Evolutionary conservation across 345 rosid species (phyloP).

Genomic region (Barbarea vulgaris): DNA sequence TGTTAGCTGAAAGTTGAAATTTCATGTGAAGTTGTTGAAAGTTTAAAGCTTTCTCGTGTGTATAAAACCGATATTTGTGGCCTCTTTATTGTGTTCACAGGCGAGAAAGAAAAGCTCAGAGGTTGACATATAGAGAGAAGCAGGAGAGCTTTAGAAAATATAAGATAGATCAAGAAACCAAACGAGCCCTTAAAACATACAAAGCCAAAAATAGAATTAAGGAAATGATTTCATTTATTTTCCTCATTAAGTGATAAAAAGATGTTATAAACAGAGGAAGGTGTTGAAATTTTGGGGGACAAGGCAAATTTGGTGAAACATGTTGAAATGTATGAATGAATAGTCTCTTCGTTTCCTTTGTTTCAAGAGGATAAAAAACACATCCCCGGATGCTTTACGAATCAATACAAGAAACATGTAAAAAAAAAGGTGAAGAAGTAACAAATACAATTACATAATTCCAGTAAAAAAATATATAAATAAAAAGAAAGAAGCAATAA

Average conservation of each 20-base stretch:
- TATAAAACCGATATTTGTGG: constrained; percentile 39
- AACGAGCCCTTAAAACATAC: constrained; percentile 10
- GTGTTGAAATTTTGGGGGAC: not conserved
- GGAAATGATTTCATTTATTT: not conserved
- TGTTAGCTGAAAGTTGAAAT: constrained; percentile 28
- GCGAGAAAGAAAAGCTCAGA: constrained; percentile 8
- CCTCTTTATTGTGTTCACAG: constrained; percentile 54
- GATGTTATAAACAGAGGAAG: not conserved
- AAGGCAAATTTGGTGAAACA: not conserved
- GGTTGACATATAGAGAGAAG: constrained; percentile 10
- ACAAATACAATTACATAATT: constrained; percentile 41
- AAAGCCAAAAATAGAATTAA: not conserved
- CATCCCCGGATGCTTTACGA: constrained; percentile 28
- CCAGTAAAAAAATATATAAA: constrained; percentile 4
- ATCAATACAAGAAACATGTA: constrained; percentile 43
- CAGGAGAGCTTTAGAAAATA: constrained; percentile 9
- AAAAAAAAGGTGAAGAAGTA: constrained; percentile 30
- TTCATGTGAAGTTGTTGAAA: constrained; percentile 43
- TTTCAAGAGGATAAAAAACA: constrained; percentile 34
- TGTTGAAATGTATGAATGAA: constrained; percentile 18
- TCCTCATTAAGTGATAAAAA: not conserved
- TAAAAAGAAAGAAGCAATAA: constrained; percentile 24
- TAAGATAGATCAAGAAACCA: constrained; percentile 30
- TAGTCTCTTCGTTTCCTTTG: constrained; percentile 22
- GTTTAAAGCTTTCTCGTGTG: constrained; percentile 59